Conservation (phyloP, 2,329 filamentous ascomycete species). For the Stemphylium beticola region DNA sequence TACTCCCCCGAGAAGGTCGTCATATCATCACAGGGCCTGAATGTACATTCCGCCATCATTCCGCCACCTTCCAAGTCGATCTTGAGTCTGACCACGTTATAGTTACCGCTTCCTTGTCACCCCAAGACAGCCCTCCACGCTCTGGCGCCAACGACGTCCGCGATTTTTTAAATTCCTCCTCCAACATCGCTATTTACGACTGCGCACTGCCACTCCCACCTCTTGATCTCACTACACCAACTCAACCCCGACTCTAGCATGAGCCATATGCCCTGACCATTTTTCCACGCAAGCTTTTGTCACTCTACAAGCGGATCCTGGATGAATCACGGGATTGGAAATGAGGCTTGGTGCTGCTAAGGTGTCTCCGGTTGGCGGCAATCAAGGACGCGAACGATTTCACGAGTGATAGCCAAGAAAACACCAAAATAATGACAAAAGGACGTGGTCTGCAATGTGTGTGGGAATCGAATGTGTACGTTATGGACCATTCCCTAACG, state of each 20-base stretch:
- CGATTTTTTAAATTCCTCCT: background rate
- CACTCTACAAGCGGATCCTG: background rate
- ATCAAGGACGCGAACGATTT: no score
- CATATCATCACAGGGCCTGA: background rate
- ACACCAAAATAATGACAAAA: no score
- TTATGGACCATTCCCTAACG: no score
- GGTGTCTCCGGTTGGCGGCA: no score
- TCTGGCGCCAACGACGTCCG: background rate
- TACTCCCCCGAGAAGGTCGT: background rate
- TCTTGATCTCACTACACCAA: background rate
- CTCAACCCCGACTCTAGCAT: background rate
- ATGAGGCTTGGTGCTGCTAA: no score
- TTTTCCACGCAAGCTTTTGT: background rate
- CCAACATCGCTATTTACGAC: background rate
- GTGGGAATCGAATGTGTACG: no score
- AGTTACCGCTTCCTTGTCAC: background rate
- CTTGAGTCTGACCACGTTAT: background rate
- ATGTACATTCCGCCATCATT: background rate
- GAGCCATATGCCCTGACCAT: background rate
- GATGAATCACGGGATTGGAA: background rate
- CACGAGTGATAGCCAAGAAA: no score
- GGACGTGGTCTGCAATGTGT: no score
- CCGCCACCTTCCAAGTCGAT: background rate
- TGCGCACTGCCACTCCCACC: background rate
- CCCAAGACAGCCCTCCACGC: background rate